Evolutionary conservation across 1,284 basidiomycete genomes (phyloP), one percentile per base, ranked within the genome.

Genomic region (Kwoniella shivajii): DNA sequence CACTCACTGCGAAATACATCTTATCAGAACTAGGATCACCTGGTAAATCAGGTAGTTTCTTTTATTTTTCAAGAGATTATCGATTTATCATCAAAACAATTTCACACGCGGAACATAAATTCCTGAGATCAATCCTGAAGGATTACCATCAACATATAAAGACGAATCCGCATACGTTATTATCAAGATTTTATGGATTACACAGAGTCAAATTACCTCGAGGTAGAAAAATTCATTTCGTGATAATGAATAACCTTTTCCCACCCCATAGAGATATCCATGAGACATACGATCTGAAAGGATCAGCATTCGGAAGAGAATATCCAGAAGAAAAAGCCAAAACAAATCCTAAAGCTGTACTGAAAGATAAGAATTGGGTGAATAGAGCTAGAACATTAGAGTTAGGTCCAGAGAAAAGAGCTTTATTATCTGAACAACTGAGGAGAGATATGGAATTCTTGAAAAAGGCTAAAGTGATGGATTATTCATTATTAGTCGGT

Each of bases 11-110:
- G 11, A 97, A 96, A 77, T 99, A 99, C 80, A 99, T 99, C 74
- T 84, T 99, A 34, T 95, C 92, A 50, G 95, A 99, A 77, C 85
- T 99, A 20, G 95, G 95, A n/a, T 97, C 93, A 3, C 95, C 95
- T 0, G 95, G 95, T 44, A 99, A 99, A 81, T 94, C 91, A 4
- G 95, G 95, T 18, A 95, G 92, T 18, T 99, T 99, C 81, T 99
- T 99, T 82, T 99, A 99, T 81, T 99, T 98, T 76, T 97, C 93
- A 13, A 85, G 94, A 42, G 95, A 99, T 81, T 99, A 98, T 73
- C 89, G 94, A 1, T 99, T 97, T 81, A 99, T 99, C 80, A 99
- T 99, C 86, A 99, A 98, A 80, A 99, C 95, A 18, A 98, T 99
- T 64, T 90, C 88, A 33, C 92, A 94, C 70, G 83, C 84, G 36